Evolutionary conservation across 208 protist species (phyloP).

Genomic region (Dictyostelium gargantuum): DNA sequence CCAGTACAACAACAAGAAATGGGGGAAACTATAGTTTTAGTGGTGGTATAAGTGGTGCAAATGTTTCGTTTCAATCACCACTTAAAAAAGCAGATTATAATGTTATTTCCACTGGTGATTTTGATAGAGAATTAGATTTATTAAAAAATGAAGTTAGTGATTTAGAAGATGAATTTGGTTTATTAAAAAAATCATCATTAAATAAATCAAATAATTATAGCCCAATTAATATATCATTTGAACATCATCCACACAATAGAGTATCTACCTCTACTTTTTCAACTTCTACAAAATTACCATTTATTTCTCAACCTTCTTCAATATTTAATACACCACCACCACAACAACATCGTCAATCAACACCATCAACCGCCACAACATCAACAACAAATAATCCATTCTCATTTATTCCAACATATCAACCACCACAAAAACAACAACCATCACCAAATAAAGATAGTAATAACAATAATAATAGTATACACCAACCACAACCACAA

Average conservation of each 20-base stretch:
- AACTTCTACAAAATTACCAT: background rate
- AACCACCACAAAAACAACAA: background rate
- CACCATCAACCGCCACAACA: background rate
- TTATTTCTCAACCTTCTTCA: background rate
- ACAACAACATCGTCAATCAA: too few species aligned
- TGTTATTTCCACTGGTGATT: background rate
- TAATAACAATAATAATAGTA: background rate
- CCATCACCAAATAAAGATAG: too few species aligned
- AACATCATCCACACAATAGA: background rate
- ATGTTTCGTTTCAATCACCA: background rate
- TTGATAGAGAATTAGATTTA: background rate
- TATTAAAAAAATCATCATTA: background rate
- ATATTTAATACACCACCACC: background rate
- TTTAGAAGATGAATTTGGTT: constrained; percentile 46
- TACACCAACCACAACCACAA: background rate
- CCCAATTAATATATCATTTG: background rate
- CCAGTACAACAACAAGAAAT: background rate
- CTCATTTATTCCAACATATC: too few species aligned
- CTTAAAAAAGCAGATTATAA: constrained; percentile 20
- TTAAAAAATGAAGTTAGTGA: constrained; percentile 1
- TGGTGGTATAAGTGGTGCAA: background rate
- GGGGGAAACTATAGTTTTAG: background rate
- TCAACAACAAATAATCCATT: background rate
- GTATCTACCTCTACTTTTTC: background rate
- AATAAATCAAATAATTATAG: background rate